Percentiles rank a stretch among this genome's conserved stretches.
phyloP scores from a whole-genome alignment of 257 asterid species.

The Penstemon newberryi region DNA sequence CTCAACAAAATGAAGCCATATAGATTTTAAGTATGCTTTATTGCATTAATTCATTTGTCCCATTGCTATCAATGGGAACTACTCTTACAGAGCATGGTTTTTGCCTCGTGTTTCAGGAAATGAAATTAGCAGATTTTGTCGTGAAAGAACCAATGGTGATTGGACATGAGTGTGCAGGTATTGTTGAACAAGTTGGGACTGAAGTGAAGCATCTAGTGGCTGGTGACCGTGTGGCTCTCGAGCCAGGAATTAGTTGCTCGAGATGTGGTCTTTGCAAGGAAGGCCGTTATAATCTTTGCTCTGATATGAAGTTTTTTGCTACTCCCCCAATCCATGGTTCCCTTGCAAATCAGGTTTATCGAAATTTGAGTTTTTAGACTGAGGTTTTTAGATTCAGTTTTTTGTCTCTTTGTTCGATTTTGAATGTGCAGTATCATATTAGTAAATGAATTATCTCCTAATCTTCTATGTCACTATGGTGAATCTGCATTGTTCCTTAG shows the following conservation, averaged over 20 bases:
- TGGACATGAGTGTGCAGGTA: conserved; percentile 95
- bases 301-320: conserved; percentile 89
- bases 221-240: conserved; percentile 90
- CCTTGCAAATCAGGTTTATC: conserved; percentile 79
- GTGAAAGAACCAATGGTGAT: conserved; percentile 96
- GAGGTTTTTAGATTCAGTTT: neutral
- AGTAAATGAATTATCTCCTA: no score
- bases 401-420: neutral
- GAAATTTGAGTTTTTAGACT: neutral
- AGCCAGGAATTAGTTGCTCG: conserved; percentile 86
- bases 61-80: neutral
- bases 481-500: no score
- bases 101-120: conserved; percentile 41
- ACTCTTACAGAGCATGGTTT: neutral
- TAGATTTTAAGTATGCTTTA: neutral
- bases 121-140: conserved; percentile 72
- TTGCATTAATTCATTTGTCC: neutral
- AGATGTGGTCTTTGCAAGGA: conserved; percentile 71
- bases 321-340: conserved; percentile 94
- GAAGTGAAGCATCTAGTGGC: conserved; percentile 59
- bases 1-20: neutral
- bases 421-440: no score
- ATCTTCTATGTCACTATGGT: no score
- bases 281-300: conserved; percentile 90
- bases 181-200: conserved; percentile 73